phyloP scores from a whole-genome alignment of 768 basidiomycete genomes.

The Russula compacta region DNA sequence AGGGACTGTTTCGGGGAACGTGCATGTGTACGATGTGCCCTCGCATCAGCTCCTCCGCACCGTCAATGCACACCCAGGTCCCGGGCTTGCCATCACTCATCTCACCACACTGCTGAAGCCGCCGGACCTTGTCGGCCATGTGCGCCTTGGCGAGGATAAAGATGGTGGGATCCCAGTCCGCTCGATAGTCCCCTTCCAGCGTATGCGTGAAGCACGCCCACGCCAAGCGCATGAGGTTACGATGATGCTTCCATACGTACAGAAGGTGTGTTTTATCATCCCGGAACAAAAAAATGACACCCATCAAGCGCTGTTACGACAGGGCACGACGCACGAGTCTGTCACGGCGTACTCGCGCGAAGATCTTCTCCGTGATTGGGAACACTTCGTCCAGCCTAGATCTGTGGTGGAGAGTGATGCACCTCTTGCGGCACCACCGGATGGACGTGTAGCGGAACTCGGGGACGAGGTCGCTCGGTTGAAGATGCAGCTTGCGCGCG shows the following conservation, averaged over 20 bases:
- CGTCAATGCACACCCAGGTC: constrained; percentile 59
- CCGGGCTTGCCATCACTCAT: constrained; percentile 49
- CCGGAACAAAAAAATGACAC: background rate
- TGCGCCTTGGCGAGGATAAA: constrained; percentile 39
- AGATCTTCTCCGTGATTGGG: constrained; percentile 57
- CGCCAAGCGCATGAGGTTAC: constrained; percentile 64
- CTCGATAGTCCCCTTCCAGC: constrained; percentile 61
- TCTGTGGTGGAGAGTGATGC: constrained; percentile 24
- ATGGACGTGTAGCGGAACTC: constrained; percentile 54
- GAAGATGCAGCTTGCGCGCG: constrained; percentile 64
- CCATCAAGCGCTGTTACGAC: constrained; percentile 1
- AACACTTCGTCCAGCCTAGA: constrained; percentile 49
- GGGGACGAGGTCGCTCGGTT: constrained; percentile 62
- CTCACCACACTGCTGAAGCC: constrained; percentile 78
- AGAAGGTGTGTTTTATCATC: constrained; percentile 29
- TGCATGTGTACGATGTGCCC: constrained; percentile 79
- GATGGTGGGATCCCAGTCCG: constrained; percentile 56
- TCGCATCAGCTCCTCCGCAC: constrained; percentile 86
- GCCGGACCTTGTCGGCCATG: constrained; percentile 76
- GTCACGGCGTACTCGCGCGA: constrained; percentile 37
- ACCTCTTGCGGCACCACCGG: constrained; percentile 32
- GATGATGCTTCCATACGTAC: constrained; percentile 46
- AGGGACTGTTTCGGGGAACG: constrained; percentile 63
- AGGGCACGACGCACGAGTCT: constrained; percentile 20
- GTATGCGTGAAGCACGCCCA: constrained; percentile 56